Evolutionary conservation across 2,329 filamentous ascomycete genomes (phyloP), one percentile per base, ranked within the genome.

Genomic region (Aspergillus proliferans): DNA sequence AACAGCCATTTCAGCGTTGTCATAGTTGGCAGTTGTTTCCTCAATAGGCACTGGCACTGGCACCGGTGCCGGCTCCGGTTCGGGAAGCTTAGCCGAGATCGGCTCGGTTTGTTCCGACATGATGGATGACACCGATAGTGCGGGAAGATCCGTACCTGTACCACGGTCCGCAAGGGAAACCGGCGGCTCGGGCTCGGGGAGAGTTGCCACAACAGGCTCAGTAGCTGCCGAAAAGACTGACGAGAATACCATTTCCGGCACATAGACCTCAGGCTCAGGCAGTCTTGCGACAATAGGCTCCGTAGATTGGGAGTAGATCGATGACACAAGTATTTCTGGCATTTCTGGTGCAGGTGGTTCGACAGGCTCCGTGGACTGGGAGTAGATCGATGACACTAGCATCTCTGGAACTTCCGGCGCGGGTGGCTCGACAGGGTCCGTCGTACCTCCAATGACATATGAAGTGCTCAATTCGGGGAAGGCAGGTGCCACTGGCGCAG

Each of bases 401-500:
- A 63, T 51, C 46, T 60, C 56, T 39, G 57, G 55, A 14, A 56
- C 43, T 19, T 55, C 48, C 30, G 56, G 52, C 19, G 51, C 21
- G 36, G 52, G 48, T 22, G 49, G 43, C 10, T 55, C 44, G 46
- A 64, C 56, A 2, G 68, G 68, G 43, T 60, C 54, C 12, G 66
- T 69, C 14, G 47, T 53, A 24, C 60, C 57, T 28, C 62, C 62
- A 19, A 60, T 48, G 46, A 69, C 53, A 44, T 63, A 63, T n/a
- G 66, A 62, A 14, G 67, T 59, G 39, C 56, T 58, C 47, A 70
- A 47, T 50, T 69, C 60, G 3, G 70, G 69, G 46, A 58, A 58
- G 39, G 55, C 67, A 2, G 82, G 81, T 5, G 56, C 52, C n/a
- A 64, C 53, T 30, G 71, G 73, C 14, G 49, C 39, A 8, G 67